phyloP scores from a whole-genome alignment of 2,329 filamentous ascomycete genomes.

The Bipolaris oryzae region DNA sequence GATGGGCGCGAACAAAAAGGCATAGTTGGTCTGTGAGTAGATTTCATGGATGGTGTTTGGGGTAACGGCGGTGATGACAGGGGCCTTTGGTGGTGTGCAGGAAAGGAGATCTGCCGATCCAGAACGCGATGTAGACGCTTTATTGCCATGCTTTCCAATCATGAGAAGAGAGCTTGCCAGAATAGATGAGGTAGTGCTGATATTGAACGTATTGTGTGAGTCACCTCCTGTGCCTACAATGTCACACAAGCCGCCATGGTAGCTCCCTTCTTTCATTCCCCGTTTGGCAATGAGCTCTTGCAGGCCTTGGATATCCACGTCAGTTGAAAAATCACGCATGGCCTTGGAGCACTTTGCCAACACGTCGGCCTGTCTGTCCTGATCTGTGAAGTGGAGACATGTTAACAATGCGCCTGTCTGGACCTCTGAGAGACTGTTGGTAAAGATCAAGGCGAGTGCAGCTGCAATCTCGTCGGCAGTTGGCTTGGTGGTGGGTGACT shows the following conservation, averaged over 20 bases:
- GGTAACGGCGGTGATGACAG: conserved; percentile 74
- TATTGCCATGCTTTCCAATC: conserved; percentile 94
- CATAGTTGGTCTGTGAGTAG: conserved; percentile 84
- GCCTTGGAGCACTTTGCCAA: conserved; percentile 81
- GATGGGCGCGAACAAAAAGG: conserved; percentile 92
- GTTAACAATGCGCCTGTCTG: conserved; percentile 88
- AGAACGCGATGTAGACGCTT: conserved; percentile 91
- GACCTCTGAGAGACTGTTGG: conserved; percentile 83
- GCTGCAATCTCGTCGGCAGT: conserved; percentile 82
- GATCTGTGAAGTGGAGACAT: conserved; percentile 86
- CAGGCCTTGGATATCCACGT: conserved; percentile 70
- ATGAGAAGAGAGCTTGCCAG: conserved; percentile 84
- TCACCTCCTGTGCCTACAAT: conserved; percentile 98
- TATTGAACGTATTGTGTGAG: conserved; percentile 97
- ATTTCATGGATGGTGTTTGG: conserved; percentile 73
- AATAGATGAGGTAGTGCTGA: conserved; percentile 93
- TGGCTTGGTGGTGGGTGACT: conserved; percentile 52
- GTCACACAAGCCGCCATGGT: conserved; percentile 85
- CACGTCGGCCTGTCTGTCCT: conserved; percentile 83
- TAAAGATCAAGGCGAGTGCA: conserved; percentile 91
- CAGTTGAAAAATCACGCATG: conserved; percentile 81
- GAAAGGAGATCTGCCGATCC: conserved; percentile 91
- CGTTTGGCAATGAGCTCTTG: conserved; percentile 64
- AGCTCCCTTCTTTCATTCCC: conserved; percentile 71
- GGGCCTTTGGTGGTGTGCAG: conserved; percentile 72